Evolutionary conservation across 148 eudicot genomes (phyloP).

Genomic region (Vaccinium corymbosum): DNA sequence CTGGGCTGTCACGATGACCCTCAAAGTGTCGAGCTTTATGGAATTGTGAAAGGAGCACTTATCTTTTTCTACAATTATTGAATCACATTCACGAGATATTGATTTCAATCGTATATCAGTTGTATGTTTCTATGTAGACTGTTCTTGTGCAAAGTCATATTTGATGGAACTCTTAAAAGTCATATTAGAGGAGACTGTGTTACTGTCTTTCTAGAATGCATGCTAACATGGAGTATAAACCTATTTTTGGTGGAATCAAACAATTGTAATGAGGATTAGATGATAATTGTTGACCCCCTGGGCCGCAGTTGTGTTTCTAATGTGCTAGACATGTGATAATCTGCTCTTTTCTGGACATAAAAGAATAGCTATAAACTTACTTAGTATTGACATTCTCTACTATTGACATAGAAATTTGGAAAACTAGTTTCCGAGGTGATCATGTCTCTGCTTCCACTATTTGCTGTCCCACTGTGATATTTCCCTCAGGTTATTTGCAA

Average conservation of each 20-base stretch:
- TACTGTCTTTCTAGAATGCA: background rate
- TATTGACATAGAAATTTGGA: background rate
- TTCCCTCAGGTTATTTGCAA: background rate
- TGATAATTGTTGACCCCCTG: background rate
- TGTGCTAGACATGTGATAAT: background rate
- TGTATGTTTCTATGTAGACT: background rate
- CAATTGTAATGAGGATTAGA: background rate
- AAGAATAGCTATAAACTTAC: background rate
- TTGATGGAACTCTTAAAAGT: background rate
- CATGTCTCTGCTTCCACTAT: background rate
- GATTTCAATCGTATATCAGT: background rate
- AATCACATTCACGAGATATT: background rate
- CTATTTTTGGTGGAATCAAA: background rate
- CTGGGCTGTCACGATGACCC: too few relatives aligned
- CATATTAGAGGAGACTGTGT: background rate
- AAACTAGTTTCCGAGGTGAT: background rate
- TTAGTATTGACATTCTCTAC: background rate
- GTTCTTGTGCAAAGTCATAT: background rate
- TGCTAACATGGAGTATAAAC: background rate
- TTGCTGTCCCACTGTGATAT: background rate
- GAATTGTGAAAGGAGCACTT: background rate
- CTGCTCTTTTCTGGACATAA: background rate
- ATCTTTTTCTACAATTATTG: background rate
- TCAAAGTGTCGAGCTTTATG: background rate
- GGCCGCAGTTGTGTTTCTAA: background rate